Evolutionary conservation across 108 stramenopile species (phyloP).

Genomic region (Cyclotella cryptica): DNA sequence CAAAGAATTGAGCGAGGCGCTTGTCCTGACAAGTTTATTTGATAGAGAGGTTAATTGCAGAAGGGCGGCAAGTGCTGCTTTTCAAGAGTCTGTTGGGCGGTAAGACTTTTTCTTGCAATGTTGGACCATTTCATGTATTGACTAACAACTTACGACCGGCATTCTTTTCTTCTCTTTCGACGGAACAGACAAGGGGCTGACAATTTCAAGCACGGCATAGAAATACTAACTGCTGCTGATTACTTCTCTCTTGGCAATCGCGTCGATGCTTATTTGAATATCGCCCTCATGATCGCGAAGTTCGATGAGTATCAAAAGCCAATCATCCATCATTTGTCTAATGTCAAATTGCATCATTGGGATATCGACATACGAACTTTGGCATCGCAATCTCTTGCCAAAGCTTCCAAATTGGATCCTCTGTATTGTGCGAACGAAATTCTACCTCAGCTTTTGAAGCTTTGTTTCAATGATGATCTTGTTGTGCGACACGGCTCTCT

Average conservation of each 20-base stretch:
- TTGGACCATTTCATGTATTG: not conserved
- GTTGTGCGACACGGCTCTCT: slow-evolving; percentile 88
- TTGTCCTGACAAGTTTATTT: slow-evolving; percentile 93
- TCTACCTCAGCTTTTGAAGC: slow-evolving; percentile 76
- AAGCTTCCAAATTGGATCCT: slow-evolving; percentile 68
- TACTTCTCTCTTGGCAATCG: slow-evolving; percentile 97
- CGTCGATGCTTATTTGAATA: slow-evolving; percentile 75
- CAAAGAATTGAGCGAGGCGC: slow-evolving; percentile 65
- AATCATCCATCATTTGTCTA: slow-evolving; percentile 82
- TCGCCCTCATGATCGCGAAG: slow-evolving; percentile 77
- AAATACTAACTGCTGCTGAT: slow-evolving; percentile 94
- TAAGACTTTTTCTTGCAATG: not conserved
- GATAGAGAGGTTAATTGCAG: slow-evolving; percentile 98
- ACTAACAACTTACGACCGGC: not conserved
- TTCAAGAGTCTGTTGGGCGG: slow-evolving; percentile 90
- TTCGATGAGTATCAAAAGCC: slow-evolving; percentile 83
- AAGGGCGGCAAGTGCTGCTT: slow-evolving; percentile 98
- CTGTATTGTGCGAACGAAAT: slow-evolving; percentile 56
- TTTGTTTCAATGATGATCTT: slow-evolving; percentile 68
- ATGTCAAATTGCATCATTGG: slow-evolving; percentile 91
- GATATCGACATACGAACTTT: slow-evolving; percentile 85
- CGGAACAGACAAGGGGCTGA: slow-evolving; percentile 58
- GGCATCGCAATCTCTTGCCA: slow-evolving; percentile 76
- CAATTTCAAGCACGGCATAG: slow-evolving; percentile 95
- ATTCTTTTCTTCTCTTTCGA: not conserved